Percentiles rank a stretch among this genome's conserved stretches.
phyloP scores from a whole-genome alignment of 2,329 filamentous ascomycete species.

The Trichoderma endophyticum region DNA sequence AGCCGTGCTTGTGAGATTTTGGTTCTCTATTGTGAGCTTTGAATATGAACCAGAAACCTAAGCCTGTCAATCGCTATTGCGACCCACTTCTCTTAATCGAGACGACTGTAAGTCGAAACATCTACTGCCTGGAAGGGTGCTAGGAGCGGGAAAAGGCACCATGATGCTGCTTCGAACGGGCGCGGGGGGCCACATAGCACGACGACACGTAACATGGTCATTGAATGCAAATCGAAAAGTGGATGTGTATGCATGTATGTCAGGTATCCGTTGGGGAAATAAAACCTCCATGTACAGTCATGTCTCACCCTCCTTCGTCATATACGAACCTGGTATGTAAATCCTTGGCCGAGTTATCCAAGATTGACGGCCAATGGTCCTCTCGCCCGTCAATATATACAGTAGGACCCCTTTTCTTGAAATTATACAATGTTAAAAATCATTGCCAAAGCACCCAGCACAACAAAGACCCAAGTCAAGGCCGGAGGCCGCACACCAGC shows the following conservation, averaged over 20 bases:
- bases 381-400: neutral
- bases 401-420: neutral
- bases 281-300: neutral
- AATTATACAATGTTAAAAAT: conserved; percentile 1
- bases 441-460: conserved; percentile 1
- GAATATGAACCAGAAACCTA: neutral
- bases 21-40: neutral
- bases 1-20: neutral
- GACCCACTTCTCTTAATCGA: neutral
- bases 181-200: neutral
- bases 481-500: conserved; percentile 14
- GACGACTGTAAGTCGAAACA: neutral
- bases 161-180: neutral
- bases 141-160: neutral
- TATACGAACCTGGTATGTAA: neutral
- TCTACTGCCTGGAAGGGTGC: neutral
- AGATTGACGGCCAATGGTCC: neutral
- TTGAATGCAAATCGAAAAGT: neutral
- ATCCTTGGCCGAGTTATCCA: neutral
- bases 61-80: neutral
- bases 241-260: neutral
- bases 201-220: neutral
- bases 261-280: neutral
- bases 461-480: conserved; percentile 4
- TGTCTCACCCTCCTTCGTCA: neutral